These are phyloP conservation scores for Alternaria triticina DNA, from an alignment of 2,329 filamentous ascomycete species.

Conservation along the genomic window DNA sequence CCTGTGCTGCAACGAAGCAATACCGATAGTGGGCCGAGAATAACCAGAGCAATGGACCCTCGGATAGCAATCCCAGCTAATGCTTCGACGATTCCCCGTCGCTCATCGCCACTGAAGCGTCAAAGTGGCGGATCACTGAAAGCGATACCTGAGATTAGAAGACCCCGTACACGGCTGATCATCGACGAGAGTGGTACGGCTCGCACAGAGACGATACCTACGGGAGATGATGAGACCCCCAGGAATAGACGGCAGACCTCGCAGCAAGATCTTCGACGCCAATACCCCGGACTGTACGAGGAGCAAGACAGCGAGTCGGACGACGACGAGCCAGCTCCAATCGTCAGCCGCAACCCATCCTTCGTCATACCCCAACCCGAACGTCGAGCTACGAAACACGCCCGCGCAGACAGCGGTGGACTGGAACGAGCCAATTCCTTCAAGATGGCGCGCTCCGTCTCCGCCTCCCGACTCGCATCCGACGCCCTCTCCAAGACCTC, in stretches of 20 bases:
- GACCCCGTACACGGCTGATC: constrained; percentile 53
- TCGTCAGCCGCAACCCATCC: constrained; percentile 45
- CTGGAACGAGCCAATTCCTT: constrained; percentile 38
- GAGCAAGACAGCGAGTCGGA: constrained; percentile 50
- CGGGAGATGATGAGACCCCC: constrained; percentile 43
- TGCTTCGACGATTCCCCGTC: constrained; percentile 47
- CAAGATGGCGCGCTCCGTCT: constrained; percentile 42
- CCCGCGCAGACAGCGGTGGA: constrained; percentile 39
- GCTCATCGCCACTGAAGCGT: constrained; percentile 56
- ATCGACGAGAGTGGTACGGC: constrained; percentile 57
- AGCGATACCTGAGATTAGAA: constrained; percentile 54
- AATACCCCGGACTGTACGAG: constrained; percentile 55
- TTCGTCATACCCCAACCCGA: constrained; percentile 42
- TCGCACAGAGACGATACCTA: constrained; percentile 53
- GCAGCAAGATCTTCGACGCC: constrained; percentile 37
- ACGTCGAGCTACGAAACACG: constrained; percentile 45
- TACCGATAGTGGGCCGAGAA: constrained; percentile 51
- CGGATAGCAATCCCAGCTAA: constrained; percentile 29
- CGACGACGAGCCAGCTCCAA: constrained; percentile 39
- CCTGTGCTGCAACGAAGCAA: constrained; percentile 54
- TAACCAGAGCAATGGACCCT: constrained; percentile 39
- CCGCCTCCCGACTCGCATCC: constrained; percentile 35
- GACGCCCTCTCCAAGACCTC: constrained; percentile 41
- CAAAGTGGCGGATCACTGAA: constrained; percentile 50
- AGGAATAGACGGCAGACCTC: constrained; percentile 28